These are phyloP conservation scores for Iberis pinnata DNA, from an alignment of 345 rosid genomes.

Conservation along the genomic window DNA sequence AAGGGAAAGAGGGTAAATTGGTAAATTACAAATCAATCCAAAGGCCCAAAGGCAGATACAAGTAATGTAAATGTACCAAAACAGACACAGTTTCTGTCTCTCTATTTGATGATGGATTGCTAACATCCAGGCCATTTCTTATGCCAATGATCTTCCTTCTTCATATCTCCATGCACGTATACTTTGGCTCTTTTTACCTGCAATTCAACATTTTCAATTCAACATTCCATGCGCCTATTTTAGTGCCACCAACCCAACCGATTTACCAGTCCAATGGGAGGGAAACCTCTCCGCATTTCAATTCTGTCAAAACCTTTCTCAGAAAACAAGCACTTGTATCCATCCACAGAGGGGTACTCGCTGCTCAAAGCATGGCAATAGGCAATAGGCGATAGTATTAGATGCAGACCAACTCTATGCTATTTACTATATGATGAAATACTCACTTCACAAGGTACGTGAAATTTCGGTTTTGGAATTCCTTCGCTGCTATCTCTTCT, in stretches of 20 bases:
- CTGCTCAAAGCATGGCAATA: constrained; percentile 37
- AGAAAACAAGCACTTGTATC: constrained; percentile 61
- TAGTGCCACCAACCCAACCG: background rate
- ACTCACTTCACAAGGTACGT: constrained; percentile 75
- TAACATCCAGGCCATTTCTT: constrained; percentile 63
- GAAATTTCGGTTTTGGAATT: constrained; percentile 50
- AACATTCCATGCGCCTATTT: constrained; percentile 11
- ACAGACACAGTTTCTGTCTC: too few relatives aligned
- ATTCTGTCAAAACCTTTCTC: constrained; percentile 60
- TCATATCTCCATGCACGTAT: constrained; percentile 49
- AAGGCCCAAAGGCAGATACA: too few relatives aligned
- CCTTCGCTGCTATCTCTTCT: constrained; percentile 58
- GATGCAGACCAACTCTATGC: background rate
- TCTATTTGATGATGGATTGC: too few relatives aligned
- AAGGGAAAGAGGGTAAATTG: too few relatives aligned
- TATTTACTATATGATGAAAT: constrained; percentile 10
- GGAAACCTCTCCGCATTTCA: constrained; percentile 43
- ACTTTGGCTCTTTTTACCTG: constrained; percentile 74
- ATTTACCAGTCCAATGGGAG: constrained; percentile 58
- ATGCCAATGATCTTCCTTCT: constrained; percentile 29
- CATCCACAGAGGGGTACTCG: constrained; percentile 57
- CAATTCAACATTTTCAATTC: constrained; percentile 22
- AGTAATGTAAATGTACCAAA: too few relatives aligned
- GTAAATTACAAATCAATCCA: too few relatives aligned
- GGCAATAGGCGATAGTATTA: constrained; percentile 3